Evolutionary conservation across 495 filamentous ascomycete genomes (phyloP).

Genomic region (Penicillium cinerascens): DNA sequence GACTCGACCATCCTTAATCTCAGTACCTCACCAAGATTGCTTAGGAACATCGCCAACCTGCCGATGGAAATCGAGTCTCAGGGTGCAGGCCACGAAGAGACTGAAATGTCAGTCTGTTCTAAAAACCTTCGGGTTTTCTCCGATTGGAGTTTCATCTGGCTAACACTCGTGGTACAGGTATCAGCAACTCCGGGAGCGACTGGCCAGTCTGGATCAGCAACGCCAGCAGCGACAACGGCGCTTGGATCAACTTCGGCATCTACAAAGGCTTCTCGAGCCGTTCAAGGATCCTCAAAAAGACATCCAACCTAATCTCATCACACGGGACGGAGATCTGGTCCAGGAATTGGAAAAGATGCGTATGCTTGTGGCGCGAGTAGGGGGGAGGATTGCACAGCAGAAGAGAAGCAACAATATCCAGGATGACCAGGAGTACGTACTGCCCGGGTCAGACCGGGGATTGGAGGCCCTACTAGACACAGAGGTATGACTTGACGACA

Average conservation of each 20-base stretch:
- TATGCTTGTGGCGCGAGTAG: conserved; percentile 68
- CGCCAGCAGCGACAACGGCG: conserved; percentile 52
- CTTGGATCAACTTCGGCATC: conserved; percentile 52
- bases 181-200: conserved; percentile 47
- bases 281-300: conserved; percentile 53
- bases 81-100: conserved; percentile 32
- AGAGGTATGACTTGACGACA: conserved; percentile 28
- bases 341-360: conserved; percentile 73
- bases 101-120: conserved; percentile 25
- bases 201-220: conserved; percentile 49
- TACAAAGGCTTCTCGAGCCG: conserved; percentile 56
- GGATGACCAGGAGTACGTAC: conserved; percentile 18
- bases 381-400: conserved; percentile 52
- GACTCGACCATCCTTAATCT: neutral
- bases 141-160: conserved; percentile 25
- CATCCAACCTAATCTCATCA: conserved; percentile 76
- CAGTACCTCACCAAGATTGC: neutral
- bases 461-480: conserved; percentile 35
- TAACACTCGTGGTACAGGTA: conserved; percentile 47
- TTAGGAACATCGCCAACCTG: conserved; percentile 40
- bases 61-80: conserved; percentile 31
- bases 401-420: conserved; percentile 17
- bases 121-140: conserved; percentile 5
- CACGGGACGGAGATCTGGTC: conserved; percentile 67
- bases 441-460: conserved; percentile 32